Evolutionary conservation across 2,329 filamentous ascomycete species (phyloP).

Genomic region (Beauveria medogensis): DNA sequence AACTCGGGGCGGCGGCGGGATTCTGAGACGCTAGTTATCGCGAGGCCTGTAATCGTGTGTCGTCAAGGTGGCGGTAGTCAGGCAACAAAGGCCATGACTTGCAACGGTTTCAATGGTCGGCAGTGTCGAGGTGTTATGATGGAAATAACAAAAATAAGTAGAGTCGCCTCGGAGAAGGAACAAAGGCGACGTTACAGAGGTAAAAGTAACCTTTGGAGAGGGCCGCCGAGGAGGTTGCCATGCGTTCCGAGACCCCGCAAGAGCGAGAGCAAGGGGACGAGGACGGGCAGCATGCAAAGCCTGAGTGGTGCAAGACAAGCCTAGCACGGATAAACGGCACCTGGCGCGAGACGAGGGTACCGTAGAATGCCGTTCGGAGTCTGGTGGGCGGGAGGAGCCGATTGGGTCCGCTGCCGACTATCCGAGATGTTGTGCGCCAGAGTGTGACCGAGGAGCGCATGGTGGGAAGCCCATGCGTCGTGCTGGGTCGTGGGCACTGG

Average conservation of each 20-base stretch:
- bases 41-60: constrained; percentile 8
- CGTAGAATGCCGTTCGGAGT: constrained; percentile 10
- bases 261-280: neutral
- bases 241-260: constrained; percentile 10
- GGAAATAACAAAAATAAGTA: neutral
- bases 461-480: constrained; percentile 2
- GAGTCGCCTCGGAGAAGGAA: neutral
- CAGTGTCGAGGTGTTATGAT: neutral
- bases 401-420: constrained; percentile 12
- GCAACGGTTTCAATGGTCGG: neutral
- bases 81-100: constrained; percentile 5
- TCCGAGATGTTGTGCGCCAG: constrained; percentile 11
- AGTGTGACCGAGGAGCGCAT: neutral
- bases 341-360: constrained; percentile 3
- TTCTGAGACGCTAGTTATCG: constrained; percentile 5
- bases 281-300: neutral
- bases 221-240: neutral
- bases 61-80: constrained; percentile 9
- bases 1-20: constrained; percentile 3
- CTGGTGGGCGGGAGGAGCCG: constrained; percentile 11
- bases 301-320: constrained; percentile 8
- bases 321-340: constrained; percentile 11
- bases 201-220: neutral
- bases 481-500: neutral
- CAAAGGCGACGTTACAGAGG: neutral